Base-by-base conservation (phyloP, 805 yeast species). In the Isabelozyma gotoi region DNA sequence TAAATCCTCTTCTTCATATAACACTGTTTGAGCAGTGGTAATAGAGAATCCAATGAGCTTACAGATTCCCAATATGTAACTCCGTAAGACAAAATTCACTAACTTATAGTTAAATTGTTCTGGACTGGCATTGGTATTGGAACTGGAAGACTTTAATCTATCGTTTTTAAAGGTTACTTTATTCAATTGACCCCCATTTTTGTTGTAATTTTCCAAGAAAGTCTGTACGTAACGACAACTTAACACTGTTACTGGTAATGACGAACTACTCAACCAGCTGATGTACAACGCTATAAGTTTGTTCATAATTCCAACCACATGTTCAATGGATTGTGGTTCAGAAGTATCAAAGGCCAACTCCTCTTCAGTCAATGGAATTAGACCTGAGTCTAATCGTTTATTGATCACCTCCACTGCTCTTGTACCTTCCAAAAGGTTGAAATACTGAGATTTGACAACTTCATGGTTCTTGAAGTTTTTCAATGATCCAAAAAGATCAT, bases 371-470 rank as follows among this genome's bases (percentile, higher is more conserved):
- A 80, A 60, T 20, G 63, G 55, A n/a, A 87, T 73, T 42, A 86
- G 54, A 2, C 92, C 89, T 0, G 97, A 81, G 59, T 92, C 99
- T 53, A 92, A 71, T 48, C 78, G 80, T 8, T 73, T 69, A 57
- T 88, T 88, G 44, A 81, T 73, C 11, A 84, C 76, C 60, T 91
- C 98, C 47, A 89, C 67, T 0, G 98, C 96, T 51, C 91, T 83
- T 1, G 97, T 87, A 0, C 97, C 95, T 52, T 88, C 89, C 48
- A 85, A 71, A 37, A 92, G 71, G 42, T 81, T 78, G 64, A 89
- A 88, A 19, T 65, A 65, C 0, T 80, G 75, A 7, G 78, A 73
- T 52, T 81, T 81, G 4, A 79, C 78, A 15, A 92, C 81, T 38
- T 76, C 71, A 24, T 82, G 84, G 32, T 77, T 74, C 14, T 61